Base-by-base conservation (phyloP, 2,329 filamentous ascomycete genomes). In the Monosporascus sp. region DNA sequence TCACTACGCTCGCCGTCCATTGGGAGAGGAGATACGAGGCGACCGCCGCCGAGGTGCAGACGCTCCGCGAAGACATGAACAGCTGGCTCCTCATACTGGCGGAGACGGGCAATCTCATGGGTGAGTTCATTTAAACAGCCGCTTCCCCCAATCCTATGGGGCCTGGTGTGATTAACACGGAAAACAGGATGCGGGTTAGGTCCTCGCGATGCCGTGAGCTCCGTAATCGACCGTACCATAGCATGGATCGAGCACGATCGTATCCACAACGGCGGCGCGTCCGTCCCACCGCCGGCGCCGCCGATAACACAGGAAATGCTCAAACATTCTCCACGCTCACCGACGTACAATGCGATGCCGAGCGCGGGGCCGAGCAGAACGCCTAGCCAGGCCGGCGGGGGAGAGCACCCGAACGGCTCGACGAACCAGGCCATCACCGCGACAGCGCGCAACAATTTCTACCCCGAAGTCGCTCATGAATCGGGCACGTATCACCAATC, bases 1-100 rank as follows among this genome's bases (percentile, higher is more conserved):
- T 91, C 61, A 88, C 87, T 0, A 85, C 81, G 16, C 72, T 93
- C 0, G 89, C 88, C 47, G 81, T 82, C 2, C 79, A 85, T 52
- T 89, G 84, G 74, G 81, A 90, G 64, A 80, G 85, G 48, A 78
- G 86, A 31, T 80, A 82, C 48, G 75, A 80, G 9, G 80, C 83
- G 11, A 82, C 80, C 0, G 70, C 75, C 0, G 74, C 75, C 2
- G 82, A 89, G 53, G 72, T 91, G 51, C 73, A 77, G 17, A 70
- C 70, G n/a, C 72, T 93, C 49, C 79, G 79, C 56, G 70, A 74
- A 8, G 86, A 91, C 51, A 91, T 91, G 86, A 77, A 80, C 35
- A 70, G 76, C 22, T 92, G 88, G 85, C 72, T 89, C 48, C 75
- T 77, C 37, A 80, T 92, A 43, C 78, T 93, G 58, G 78, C 78